Base-by-base conservation (phyloP, 2,329 filamentous ascomycete species). In the Microcyclospora tardicrescens region DNA sequence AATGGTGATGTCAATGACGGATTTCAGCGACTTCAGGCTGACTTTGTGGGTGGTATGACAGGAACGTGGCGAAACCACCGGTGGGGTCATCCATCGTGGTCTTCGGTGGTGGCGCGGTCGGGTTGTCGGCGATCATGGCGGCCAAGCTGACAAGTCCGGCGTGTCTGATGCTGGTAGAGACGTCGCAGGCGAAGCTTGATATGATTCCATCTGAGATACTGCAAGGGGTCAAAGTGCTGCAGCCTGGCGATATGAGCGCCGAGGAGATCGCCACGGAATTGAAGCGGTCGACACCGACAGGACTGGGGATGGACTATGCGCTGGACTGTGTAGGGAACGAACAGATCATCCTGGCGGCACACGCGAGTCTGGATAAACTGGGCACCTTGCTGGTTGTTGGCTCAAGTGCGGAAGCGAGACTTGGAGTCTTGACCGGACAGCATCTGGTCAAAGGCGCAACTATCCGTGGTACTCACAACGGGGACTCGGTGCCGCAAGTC, bases 241-340 rank as follows among this genome's bases (percentile, higher is more conserved):
- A 48, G 19, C 19, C 38, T 13, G 11, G 28, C 3, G 35, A 33
- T 19, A 31, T 43, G 10, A 15, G 36, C 5, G 35, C 40, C 27
- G 35, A 35, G n/a, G 45, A 39, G 5, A 34, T 45, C 14, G 41
- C 45, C 5, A 16, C 34, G 12, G 19, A 43, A 13, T 31, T 49
- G 14, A 47, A 46, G 32, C 6, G n/a, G 2, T 37, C 47, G 8
- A 48, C 45, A 2, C 37, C 39, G 3, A 16, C 36, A 5, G 43
- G 38, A n/a, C n/a, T 13, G 10, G 49, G 49, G 3, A 33, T 48
- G 36, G 43, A 50, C 37, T 44, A 40, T 16, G 40, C 39, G 11
- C 35, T 51, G 28, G 49, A 51, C 31, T 46, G 49, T 29, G 46
- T 45, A 6, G 49, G 47, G n/a, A 39, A 45, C 16, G 45, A 47